Evolutionary conservation across 2,329 filamentous ascomycete species (phyloP), one percentile per base, ranked within the genome.

Genomic region (Nectriaceae sp.): DNA sequence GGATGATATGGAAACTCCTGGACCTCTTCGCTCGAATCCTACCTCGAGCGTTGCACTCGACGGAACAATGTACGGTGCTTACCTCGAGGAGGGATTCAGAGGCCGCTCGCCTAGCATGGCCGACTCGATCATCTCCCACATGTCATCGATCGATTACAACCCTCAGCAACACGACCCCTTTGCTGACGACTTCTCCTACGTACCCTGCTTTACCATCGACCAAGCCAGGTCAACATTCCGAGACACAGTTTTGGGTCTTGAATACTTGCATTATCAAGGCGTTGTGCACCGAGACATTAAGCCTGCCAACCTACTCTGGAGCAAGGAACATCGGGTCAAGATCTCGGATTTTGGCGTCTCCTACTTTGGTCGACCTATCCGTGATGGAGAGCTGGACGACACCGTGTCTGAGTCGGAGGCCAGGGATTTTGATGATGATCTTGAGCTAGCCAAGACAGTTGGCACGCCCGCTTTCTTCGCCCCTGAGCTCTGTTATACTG

Each of bases 271-370:
- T 65, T 93, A 90, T 60, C 87, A 92, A 65, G 89, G 89, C 15
- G 89, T 93, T 38, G 88, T 92, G 21, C 89, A 93, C 62, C 83
- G 89, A 42, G 89, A 93, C 63, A 92, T 93, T 68, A 93, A 92
- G 65, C 89, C 89, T 2, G 92, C 93, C 31, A 97, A 97, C 66
- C 78, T 99, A 5, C 77, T 99, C 5, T 91, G 93, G 75, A 95
- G 90, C 42, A 85, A 76, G 60, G 87, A 91, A 55, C 85, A 92
- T 59, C 85, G 87, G 13, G 90, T 97, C 64, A 99, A 99, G 76
- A 99, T 99, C 52, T 97, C 94, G 4, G 94, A 99, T 65, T 99
- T 99, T 73, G 94, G 94, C 24, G 94, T 99, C 2, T 99, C 94
- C 1, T 99, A 97, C 69, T 90, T 99, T 54, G 94, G 94, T 21